Percentiles rank a stretch among this genome's conserved stretches.
phyloP scores from a whole-genome alignment of 2,329 filamentous ascomycete species.

The Penicillium sp. region DNA sequence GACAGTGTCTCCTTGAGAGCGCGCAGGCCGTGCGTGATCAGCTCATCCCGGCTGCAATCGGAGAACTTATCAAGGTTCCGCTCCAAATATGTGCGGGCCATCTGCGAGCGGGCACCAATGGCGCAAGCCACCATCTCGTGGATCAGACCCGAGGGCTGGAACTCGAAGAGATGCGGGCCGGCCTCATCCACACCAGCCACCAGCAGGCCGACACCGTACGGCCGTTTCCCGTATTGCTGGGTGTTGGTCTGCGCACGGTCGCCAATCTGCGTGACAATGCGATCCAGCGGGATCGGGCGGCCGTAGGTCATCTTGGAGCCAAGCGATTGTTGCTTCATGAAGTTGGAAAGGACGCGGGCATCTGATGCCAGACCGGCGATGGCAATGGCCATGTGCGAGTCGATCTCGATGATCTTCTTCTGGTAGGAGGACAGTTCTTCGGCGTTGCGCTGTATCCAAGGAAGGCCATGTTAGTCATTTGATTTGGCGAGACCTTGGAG shows the following conservation, averaged over 20 bases:
- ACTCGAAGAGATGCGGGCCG: slow-evolving; percentile 95
- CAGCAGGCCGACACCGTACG: slow-evolving; percentile 90
- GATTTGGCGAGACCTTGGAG: slow-evolving; percentile 1
- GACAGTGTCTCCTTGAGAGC: slow-evolving; percentile 93
- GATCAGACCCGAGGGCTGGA: slow-evolving; percentile 92
- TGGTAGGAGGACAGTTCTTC: slow-evolving; percentile 99
- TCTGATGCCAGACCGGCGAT: slow-evolving; percentile 97
- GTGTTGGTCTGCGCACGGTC: slow-evolving; percentile 98
- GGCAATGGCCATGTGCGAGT: slow-evolving; percentile 91
- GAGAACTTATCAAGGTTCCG: slow-evolving; percentile 82
- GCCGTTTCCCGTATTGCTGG: slow-evolving; percentile 92
- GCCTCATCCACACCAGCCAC: slow-evolving; percentile 91
- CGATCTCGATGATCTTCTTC: slow-evolving; percentile 97
- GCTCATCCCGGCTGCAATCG: slow-evolving; percentile 71
- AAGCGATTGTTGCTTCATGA: slow-evolving; percentile 99
- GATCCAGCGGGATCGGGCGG: slow-evolving; percentile 84
- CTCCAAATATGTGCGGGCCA: slow-evolving; percentile 96
- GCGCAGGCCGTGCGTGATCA: slow-evolving; percentile 84
- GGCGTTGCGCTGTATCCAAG: slow-evolving; percentile 79
- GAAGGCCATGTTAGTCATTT: slow-evolving; percentile 1
- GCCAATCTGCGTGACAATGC: slow-evolving; percentile 86
- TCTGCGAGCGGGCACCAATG: slow-evolving; percentile 93
- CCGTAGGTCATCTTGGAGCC: slow-evolving; percentile 94
- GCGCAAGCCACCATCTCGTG: slow-evolving; percentile 96
- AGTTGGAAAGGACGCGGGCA: slow-evolving; percentile 98